Evolutionary conservation across 2,329 filamentous ascomycete species (phyloP), one percentile per base, ranked within the genome.

Genomic region (Cryphonectria nitschkei): DNA sequence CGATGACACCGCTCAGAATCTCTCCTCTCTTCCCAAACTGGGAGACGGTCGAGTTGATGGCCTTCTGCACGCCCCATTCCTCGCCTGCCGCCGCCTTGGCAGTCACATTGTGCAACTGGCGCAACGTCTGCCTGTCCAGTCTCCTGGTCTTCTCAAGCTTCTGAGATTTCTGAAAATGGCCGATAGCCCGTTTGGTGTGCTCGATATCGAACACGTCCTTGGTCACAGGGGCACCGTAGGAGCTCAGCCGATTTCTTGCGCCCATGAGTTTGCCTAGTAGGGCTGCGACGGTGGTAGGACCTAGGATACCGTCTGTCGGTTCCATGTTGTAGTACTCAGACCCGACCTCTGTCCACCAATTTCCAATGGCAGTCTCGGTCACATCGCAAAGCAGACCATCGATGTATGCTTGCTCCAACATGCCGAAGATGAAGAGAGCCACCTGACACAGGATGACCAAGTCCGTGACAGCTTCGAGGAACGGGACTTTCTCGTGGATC

Each of bases 301-400:
- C 96, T 2, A 99, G 83, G 32, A 97, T 94, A 16, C 95, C 95
- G 81, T 99, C 96, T 13, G 92, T 92, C 1, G 96, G 95, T 80
- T 98, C 96, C 46, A 94, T 89, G 69, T 95, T 97, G 83, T 95
- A 98, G 77, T 96, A 91, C 75, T 98, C 95, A 0, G 91, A 91
- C 1, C 96, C 96, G 72, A 98, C 92, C 76, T 97, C 93, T 1
- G 93, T 91, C 96, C 96, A 98, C 96, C 96, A 99, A 79, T 98
- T 93, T 73, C 91, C 92, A 76, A 98, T 90, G 1, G 95, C 94
- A 73, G 88, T 91, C 79, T 99, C 96, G 0, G 96, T 98, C 60
- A 96, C 86, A 81, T 99, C 96, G 79, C 96, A 99, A 3, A 99
- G 87, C 34, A 98, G 82, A 0, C 96, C 96, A 77, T 99, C 96